These are phyloP conservation scores for Delphinella strobiligena DNA, from an alignment of 2,329 filamentous ascomycete genomes.

Conservation along the genomic window DNA sequence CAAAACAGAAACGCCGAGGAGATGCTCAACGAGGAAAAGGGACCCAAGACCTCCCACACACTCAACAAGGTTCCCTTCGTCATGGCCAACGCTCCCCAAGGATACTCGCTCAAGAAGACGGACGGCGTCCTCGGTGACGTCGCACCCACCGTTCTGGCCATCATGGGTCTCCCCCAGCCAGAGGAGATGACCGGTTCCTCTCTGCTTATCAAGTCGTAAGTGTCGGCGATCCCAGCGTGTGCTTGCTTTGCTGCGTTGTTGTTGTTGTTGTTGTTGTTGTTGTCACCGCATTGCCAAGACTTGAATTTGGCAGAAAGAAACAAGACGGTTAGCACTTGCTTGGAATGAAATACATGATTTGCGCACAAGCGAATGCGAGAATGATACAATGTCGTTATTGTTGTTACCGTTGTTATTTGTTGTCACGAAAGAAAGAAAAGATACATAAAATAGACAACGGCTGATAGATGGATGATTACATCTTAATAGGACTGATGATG, in stretches of 20 bases:
- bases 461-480: no score
- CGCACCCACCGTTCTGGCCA: slow-evolving; percentile 79
- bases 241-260: neutral
- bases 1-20: slow-evolving; percentile 78
- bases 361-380: no score
- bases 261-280: no score
- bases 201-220: slow-evolving; percentile 62
- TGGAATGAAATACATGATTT: neutral
- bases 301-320: no score
- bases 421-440: no score
- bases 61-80: slow-evolving; percentile 96
- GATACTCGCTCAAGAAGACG: slow-evolving; percentile 73
- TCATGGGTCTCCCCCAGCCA: slow-evolving; percentile 84
- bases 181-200: slow-evolving; percentile 84
- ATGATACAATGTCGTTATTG: no score
- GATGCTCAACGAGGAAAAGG: slow-evolving; percentile 93
- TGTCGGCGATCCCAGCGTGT: neutral
- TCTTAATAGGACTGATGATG: neutral
- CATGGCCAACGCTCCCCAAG: slow-evolving; percentile 91
- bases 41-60: slow-evolving; percentile 95
- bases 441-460: no score
- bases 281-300: no score
- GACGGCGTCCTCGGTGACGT: slow-evolving; percentile 93
- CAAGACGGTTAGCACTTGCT: neutral
- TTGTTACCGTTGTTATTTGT: no score